phyloP scores from a whole-genome alignment of 1,284 basidiomycete genomes.

The Laetiporus sulphureus region DNA sequence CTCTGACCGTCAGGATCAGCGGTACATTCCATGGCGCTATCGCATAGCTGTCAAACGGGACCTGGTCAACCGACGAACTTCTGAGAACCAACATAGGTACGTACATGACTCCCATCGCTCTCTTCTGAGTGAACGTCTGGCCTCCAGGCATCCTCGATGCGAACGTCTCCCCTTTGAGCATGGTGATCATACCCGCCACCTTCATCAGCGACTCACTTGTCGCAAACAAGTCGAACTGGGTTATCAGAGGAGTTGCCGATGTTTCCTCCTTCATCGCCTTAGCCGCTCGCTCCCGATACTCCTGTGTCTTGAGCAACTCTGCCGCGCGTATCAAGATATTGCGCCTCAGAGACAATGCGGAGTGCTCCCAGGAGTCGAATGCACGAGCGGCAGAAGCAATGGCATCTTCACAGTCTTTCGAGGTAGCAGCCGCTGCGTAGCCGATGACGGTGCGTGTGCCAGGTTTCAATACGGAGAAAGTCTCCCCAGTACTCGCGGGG shows the following conservation, averaged over 20 bases:
- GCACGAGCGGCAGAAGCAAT: conserved; percentile 40
- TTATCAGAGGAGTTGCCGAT: conserved; percentile 24
- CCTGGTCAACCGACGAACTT: neutral
- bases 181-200: conserved; percentile 2
- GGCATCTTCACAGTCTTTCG: conserved; percentile 40
- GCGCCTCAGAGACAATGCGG: conserved; percentile 30
- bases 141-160: conserved; percentile 24
- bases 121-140: conserved; percentile 25
- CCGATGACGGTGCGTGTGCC: conserved; percentile 35
- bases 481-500: conserved; percentile 31
- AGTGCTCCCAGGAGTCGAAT: conserved; percentile 43
- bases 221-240: conserved; percentile 15
- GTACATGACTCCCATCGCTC: conserved; percentile 28
- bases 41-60: conserved; percentile 6
- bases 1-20: conserved; percentile 36
- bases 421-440: conserved; percentile 36
- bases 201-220: conserved; percentile 10
- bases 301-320: conserved; percentile 34
- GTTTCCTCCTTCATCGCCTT: conserved; percentile 34
- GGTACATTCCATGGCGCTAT: conserved; percentile 39
- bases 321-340: conserved; percentile 41
- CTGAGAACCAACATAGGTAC: neutral
- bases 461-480: conserved; percentile 42
- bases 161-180: conserved; percentile 26
- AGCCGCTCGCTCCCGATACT: conserved; percentile 31